Base-by-base conservation (phyloP, 73 alveolate species). In the Blepharisma japonicum region DNA sequence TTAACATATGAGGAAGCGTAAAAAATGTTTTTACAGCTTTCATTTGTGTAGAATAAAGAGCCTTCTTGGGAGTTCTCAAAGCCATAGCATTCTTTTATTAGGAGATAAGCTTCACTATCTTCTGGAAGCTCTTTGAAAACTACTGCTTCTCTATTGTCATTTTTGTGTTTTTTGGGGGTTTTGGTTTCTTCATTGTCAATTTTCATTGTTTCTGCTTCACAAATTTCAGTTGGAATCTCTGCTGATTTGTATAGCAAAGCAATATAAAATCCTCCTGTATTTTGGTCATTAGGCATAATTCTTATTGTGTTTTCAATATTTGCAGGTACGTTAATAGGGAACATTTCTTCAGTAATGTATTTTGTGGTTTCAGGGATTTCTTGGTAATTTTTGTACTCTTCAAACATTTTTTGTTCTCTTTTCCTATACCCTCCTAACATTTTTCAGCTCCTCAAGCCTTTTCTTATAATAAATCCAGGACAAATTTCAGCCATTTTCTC, bases 251-350 rank as follows among this genome's bases (percentile, higher is more conserved):
- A 87, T 53, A 96, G 80, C 45, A 96, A 61, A 14, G 98, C 95
- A 48, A 96, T 92, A 77, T 92, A 96, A 80, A 96, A 96, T 38
- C 98, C 98, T 78, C 98, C 94, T 6, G 99, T 96, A 79, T 96
- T 95, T 82, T 92, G 82, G 87, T 96, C 98, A 86, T 94, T 96
- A 21, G 99, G 98, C 77, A 94, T 81, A 25, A 96, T 91, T 89
- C 99, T 88, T 71, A 92, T 83, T 45, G 98, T 94, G 46, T 89
- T 90, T 45, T 90, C 86, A 50, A 96, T 39, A 21, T 45, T 81
- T 54, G 77, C 55, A 14, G 46, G 25, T 2, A 70, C 56, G 27
- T 45, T 45, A 47, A n/a, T 9, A 45, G 56, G 56, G 27, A 47
- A 70, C 66, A 70, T 70, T 7, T 48, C 9, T 14, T 18, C 32